phyloP scores from a whole-genome alignment of 164 flowering plant species.

The Vitis riparia region DNA sequence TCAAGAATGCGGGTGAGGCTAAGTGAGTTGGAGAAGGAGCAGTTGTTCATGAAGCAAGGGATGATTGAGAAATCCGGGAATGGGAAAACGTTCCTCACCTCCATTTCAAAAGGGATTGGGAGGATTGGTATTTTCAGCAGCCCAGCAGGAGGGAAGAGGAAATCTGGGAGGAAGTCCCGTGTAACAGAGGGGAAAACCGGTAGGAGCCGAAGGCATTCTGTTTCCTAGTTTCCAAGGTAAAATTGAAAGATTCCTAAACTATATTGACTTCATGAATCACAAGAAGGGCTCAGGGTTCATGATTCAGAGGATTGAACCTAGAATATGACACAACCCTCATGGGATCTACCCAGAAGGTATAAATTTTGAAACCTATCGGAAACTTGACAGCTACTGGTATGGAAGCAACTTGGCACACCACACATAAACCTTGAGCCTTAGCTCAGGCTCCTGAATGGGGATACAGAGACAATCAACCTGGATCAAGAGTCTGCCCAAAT shows the following conservation, averaged over 20 bases:
- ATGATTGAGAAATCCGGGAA: slow-evolving; percentile 57
- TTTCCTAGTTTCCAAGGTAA: slow-evolving; percentile 26
- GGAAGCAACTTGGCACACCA: no score
- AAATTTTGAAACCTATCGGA: no score
- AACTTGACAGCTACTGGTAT: no score
- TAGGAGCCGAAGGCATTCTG: slow-evolving; percentile 50
- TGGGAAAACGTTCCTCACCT: slow-evolving; percentile 52
- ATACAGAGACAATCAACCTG: no score
- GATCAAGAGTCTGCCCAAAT: no score
- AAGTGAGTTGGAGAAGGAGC: slow-evolving; percentile 81
- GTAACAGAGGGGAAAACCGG: slow-evolving; percentile 52
- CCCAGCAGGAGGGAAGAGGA: slow-evolving; percentile 40
- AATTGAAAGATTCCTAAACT: no score
- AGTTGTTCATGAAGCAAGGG: slow-evolving; percentile 66
- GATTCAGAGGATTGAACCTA: no score
- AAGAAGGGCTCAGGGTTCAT: no score
- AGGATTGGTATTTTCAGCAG: slow-evolving; percentile 50
- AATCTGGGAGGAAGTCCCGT: slow-evolving; percentile 37
- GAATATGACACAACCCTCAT: no score
- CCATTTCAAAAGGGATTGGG: slow-evolving; percentile 62
- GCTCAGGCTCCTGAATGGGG: no score
- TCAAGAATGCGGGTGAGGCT: slow-evolving; percentile 75
- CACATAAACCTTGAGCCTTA: no score
- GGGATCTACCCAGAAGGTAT: no score
- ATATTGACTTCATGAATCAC: not conserved